Conservation (phyloP, 139 green algal genomes). For the Micromonas pusilla region DNA sequence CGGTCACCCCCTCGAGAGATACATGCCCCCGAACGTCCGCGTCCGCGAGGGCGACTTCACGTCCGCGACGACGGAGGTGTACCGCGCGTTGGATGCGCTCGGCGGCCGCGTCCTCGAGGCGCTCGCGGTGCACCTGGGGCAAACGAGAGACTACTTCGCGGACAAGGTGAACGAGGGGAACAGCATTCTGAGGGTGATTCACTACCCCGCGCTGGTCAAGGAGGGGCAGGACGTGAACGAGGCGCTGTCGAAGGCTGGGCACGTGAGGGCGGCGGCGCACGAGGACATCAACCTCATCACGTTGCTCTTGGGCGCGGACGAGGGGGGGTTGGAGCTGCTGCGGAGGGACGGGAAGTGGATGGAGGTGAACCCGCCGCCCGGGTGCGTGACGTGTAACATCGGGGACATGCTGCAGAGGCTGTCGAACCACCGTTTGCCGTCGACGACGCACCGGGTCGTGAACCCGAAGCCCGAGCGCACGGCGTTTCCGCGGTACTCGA, state of each 20-base stretch:
- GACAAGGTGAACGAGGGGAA: conserved; percentile 24
- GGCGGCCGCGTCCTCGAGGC: conserved; percentile 9
- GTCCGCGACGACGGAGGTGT: neutral
- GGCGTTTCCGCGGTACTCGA: conserved; percentile 12
- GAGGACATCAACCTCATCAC: conserved; percentile 32
- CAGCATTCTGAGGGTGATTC: conserved; percentile 20
- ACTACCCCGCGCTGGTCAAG: conserved; percentile 9
- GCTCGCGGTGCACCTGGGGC: conserved; percentile 19
- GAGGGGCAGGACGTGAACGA: neutral
- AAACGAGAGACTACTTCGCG: conserved; percentile 9
- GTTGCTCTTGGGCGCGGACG: conserved; percentile 10
- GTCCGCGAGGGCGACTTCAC: conserved; percentile 14
- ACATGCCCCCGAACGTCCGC: conserved; percentile 15
- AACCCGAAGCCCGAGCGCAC: conserved; percentile 12
- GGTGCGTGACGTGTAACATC: conserved; percentile 20
- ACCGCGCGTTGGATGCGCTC: conserved; percentile 3
- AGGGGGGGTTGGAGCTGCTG: conserved; percentile 20
- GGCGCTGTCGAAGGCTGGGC: neutral
- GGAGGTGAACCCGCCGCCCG: conserved; percentile 8
- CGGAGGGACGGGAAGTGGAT: conserved; percentile 16
- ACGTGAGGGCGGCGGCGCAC: conserved; percentile 18
- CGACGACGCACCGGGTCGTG: conserved; percentile 25
- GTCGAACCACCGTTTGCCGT: conserved; percentile 8
- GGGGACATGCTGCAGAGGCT: conserved; percentile 28
- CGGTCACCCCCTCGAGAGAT: neutral